Evolutionary conservation across 768 basidiomycete genomes (phyloP).

Genomic region (Suillus sp.): DNA sequence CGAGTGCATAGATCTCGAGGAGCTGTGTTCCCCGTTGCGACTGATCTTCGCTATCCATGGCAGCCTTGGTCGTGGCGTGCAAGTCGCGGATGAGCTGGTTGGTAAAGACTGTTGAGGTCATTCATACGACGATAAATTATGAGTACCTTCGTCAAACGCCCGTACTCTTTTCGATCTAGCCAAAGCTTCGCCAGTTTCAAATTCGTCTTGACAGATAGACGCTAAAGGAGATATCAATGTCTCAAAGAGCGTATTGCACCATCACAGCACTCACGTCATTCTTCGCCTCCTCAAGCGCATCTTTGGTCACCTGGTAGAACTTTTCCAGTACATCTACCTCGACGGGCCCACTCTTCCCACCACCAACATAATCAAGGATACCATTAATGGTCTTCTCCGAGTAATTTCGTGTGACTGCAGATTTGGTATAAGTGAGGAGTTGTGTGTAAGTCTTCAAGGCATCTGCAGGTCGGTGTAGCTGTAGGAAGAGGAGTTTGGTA

Average conservation of each 20-base stretch:
- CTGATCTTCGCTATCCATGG: conserved; percentile 72
- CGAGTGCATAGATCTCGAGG: conserved; percentile 95
- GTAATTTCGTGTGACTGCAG: conserved; percentile 91
- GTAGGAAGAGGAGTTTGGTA: conserved; percentile 89
- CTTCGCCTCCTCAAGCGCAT: conserved; percentile 89
- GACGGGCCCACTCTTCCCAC: conserved; percentile 74
- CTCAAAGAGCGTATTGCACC: background rate
- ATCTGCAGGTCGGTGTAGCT: conserved; percentile 74
- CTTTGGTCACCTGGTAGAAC: conserved; percentile 93
- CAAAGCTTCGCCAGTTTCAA: conserved; percentile 96
- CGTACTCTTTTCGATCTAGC: conserved; percentile 93
- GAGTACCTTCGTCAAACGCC: conserved; percentile 74
- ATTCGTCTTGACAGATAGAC: conserved; percentile 93
- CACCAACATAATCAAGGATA: conserved; percentile 96
- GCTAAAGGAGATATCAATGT: conserved; percentile 43
- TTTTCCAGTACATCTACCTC: conserved; percentile 88
- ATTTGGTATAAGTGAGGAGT: conserved; percentile 92
- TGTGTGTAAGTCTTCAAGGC: conserved; percentile 85
- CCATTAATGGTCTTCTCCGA: conserved; percentile 99
- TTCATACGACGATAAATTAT: conserved; percentile 1
- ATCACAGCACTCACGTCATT: conserved; percentile 71
- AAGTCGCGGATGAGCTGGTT: conserved; percentile 75
- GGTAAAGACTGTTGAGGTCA: background rate
- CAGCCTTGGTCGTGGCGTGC: conserved; percentile 61
- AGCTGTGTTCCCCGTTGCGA: conserved; percentile 94